These are phyloP conservation scores for Paecilomyces niveus DNA, from an alignment of 2,329 filamentous ascomycete genomes.

Conservation along the genomic window DNA sequence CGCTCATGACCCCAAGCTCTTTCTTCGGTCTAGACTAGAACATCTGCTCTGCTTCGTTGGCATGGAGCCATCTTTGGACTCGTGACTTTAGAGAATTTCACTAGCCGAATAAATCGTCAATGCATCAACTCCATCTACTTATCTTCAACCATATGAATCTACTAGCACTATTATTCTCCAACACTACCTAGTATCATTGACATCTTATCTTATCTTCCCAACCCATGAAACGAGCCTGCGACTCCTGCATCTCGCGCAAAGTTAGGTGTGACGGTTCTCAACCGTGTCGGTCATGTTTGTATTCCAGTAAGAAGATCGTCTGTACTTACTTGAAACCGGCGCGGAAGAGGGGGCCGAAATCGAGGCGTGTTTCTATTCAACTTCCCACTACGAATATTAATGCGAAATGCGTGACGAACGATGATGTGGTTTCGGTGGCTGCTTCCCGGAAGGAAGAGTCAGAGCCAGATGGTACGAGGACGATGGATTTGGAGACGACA, in stretches of 20 bases:
- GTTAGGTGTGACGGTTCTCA: conserved; percentile 21
- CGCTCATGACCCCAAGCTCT: neutral
- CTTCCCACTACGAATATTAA: neutral
- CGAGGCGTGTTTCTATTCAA: conserved; percentile 7
- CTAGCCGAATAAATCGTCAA: neutral
- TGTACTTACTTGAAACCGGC: conserved; percentile 22
- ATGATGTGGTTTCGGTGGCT: neutral
- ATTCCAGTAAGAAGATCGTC: conserved; percentile 10
- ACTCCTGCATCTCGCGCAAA: conserved; percentile 23
- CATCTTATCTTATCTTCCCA: neutral
- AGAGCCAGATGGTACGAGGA: neutral
- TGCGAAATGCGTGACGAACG: neutral
- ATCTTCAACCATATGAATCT: neutral
- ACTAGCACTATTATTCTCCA: neutral
- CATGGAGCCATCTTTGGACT: neutral
- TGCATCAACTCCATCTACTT: neutral
- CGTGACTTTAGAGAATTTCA: neutral
- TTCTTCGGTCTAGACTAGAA: neutral
- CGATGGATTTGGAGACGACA: neutral
- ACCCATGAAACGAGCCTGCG: conserved; percentile 22
- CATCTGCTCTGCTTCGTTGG: neutral
- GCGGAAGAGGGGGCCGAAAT: conserved; percentile 21
- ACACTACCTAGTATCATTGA: neutral
- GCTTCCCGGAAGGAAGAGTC: neutral
- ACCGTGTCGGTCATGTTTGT: conserved; percentile 20